Evolutionary conservation across 1,284 basidiomycete species (phyloP), one percentile per base, ranked within the genome.

Genomic region (Cerrena zonata): DNA sequence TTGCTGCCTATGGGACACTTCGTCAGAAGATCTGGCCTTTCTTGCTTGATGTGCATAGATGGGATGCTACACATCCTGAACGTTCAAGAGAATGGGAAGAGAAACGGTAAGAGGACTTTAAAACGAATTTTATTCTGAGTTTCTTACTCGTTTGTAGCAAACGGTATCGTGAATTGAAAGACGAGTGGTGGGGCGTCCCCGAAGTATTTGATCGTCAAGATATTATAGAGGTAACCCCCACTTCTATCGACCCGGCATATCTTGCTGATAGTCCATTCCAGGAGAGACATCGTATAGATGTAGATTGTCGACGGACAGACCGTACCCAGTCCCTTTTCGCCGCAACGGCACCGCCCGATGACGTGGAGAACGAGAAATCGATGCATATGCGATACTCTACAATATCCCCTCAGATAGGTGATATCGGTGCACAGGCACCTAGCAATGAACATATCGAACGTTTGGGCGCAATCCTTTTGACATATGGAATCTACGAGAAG

Each of bases 301-400:
- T 99, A 47, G 96, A 99, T 64, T 98, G 95, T 62, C 84, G 95
- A 47, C 81, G 96, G 12, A 98, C 96, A n/a, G 96, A 99, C 67
- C 80, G 95, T 15, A 88, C 79, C 15, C 93, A 97, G 56, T 82
- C 90, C 0, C 74, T 96, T 46, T 99, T 96, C 61, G 78, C 48
- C 10, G 23, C 85, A 1, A 77, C 79, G 2, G 53, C 59, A 26
- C 56, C 61, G 18, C 55, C 63, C 19, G 60, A 65, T 2, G 56
- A 60, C 37, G 53, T 58, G 21, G 74, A 76, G 47, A 74, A 79
- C 26, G 80, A 82, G 58, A 82, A 86, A 58, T 74, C 76, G 19
- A 59, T 63, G 37, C 64, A 70, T 37, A 74, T 73, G 56, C 76
- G 74, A 12, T 80, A 77, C 62, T 82, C 82, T 3, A 79, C 78